phyloP scores from a whole-genome alignment of 2,329 filamentous ascomycete genomes.

The Neofusicoccum sp. region DNA sequence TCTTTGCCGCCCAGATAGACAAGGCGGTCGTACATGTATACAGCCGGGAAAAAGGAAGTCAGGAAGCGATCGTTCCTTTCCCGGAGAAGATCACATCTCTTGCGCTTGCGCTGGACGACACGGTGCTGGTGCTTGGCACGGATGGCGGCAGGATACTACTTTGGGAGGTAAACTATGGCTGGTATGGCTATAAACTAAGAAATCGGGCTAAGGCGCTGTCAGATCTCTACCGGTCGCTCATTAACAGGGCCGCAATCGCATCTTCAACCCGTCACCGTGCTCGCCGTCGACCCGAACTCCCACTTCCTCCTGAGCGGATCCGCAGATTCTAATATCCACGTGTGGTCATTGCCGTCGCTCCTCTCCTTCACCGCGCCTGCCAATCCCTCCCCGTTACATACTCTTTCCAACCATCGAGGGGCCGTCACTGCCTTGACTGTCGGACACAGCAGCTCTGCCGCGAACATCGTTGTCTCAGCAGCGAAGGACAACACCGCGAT shows the following conservation, averaged over 20 bases:
- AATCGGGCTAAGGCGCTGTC: background rate
- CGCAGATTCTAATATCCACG: conserved; percentile 83
- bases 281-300: conserved; percentile 68
- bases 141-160: conserved; percentile 80
- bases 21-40: conserved; percentile 95
- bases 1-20: conserved; percentile 87
- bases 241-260: conserved; percentile 74
- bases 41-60: conserved; percentile 75
- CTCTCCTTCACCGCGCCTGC: conserved; percentile 58
- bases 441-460: conserved; percentile 68
- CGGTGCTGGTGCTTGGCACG: conserved; percentile 75
- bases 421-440: conserved; percentile 64
- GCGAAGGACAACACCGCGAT: conserved; percentile 86
- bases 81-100: conserved; percentile 81
- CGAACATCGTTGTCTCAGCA: conserved; percentile 79
- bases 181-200: conserved; percentile 36
- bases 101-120: conserved; percentile 64
- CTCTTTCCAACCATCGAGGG: conserved; percentile 73
- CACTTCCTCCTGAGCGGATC: conserved; percentile 76
- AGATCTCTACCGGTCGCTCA: conserved; percentile 74
- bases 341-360: conserved; percentile 80
- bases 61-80: conserved; percentile 86
- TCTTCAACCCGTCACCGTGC: conserved; percentile 74
- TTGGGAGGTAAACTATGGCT: conserved; percentile 72
- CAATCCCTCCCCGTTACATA: conserved; percentile 66